Percentiles rank a stretch among this genome's conserved stretches.
phyloP scores from a whole-genome alignment of 2,329 filamentous ascomycete species.

The Lasiodiplodia hormozganensis region DNA sequence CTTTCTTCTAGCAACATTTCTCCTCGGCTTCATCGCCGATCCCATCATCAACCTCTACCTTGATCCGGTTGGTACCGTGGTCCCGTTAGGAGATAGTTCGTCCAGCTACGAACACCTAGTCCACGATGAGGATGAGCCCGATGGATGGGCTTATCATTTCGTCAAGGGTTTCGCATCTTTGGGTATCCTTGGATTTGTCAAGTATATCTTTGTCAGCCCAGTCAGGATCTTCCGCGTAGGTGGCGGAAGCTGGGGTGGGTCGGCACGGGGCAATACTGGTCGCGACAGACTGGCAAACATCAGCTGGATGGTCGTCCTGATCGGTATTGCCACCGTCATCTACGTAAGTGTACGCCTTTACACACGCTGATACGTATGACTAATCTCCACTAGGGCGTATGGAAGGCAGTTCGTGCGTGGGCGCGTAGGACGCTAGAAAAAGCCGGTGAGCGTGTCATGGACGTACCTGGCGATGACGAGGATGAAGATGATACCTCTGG shows the following conservation, averaged over 20 bases:
- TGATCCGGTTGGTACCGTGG: slow-evolving; percentile 62
- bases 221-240: slow-evolving; percentile 69
- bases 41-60: slow-evolving; percentile 89
- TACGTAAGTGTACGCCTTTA: slow-evolving; percentile 63
- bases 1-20: slow-evolving; percentile 74
- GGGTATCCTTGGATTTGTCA: slow-evolving; percentile 83
- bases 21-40: slow-evolving; percentile 90
- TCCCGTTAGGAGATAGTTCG: slow-evolving; percentile 15
- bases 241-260: slow-evolving; percentile 61
- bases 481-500: slow-evolving; percentile 50
- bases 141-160: slow-evolving; percentile 82
- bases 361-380: neutral
- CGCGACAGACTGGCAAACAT: slow-evolving; percentile 80
- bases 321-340: slow-evolving; percentile 82
- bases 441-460: slow-evolving; percentile 80
- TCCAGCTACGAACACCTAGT: slow-evolving; percentile 1
- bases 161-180: slow-evolving; percentile 89
- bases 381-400: slow-evolving; percentile 58
- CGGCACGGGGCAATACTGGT: slow-evolving; percentile 66
- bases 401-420: slow-evolving; percentile 79
- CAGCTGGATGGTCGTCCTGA: slow-evolving; percentile 77
- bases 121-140: slow-evolving; percentile 54
- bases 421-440: slow-evolving; percentile 75
- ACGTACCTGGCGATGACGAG: slow-evolving; percentile 73
- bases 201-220: slow-evolving; percentile 76